These are phyloP conservation scores for Mortierella sp. DNA, from an alignment of 371 early-diverging fungal genomes.

Conservation along the genomic window DNA sequence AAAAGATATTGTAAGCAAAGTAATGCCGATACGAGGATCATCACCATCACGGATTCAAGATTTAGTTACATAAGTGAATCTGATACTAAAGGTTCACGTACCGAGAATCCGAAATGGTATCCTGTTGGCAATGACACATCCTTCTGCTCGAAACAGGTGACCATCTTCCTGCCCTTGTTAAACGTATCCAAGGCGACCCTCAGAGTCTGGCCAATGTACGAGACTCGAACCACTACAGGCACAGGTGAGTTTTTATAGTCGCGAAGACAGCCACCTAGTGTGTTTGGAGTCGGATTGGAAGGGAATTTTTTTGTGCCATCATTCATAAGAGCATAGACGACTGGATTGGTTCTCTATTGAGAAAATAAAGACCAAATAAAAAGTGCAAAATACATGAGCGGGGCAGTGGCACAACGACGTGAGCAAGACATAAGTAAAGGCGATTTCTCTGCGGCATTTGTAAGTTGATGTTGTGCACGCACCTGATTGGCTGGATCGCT, in stretches of 20 bases:
- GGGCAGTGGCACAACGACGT: too few species aligned
- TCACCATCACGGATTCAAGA: too few species aligned
- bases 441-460: too few species aligned
- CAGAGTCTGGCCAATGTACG: conserved; percentile 71
- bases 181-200: conserved; percentile 74
- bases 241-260: conserved; percentile 78
- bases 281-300: conserved; percentile 54
- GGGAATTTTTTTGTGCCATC: conserved; percentile 70
- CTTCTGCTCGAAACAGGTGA: conserved; percentile 71
- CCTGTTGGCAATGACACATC: conserved; percentile 76
- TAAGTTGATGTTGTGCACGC: conserved; percentile 18
- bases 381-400: too few species aligned
- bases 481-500: conserved; percentile 66
- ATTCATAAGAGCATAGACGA: conserved; percentile 74
- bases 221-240: conserved; percentile 71
- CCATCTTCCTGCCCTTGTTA: conserved; percentile 67
- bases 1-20: not conserved
- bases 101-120: conserved; percentile 87
- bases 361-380: too few species aligned
- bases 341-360: conserved; percentile 26
- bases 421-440: too few species aligned
- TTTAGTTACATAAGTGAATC: too few species aligned
- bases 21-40: not conserved
- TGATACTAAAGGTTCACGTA: conserved; percentile 14
- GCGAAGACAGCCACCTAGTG: conserved; percentile 74